phyloP scores from a whole-genome alignment of 2,329 filamentous ascomycete genomes.

The Botrytis medusae region DNA sequence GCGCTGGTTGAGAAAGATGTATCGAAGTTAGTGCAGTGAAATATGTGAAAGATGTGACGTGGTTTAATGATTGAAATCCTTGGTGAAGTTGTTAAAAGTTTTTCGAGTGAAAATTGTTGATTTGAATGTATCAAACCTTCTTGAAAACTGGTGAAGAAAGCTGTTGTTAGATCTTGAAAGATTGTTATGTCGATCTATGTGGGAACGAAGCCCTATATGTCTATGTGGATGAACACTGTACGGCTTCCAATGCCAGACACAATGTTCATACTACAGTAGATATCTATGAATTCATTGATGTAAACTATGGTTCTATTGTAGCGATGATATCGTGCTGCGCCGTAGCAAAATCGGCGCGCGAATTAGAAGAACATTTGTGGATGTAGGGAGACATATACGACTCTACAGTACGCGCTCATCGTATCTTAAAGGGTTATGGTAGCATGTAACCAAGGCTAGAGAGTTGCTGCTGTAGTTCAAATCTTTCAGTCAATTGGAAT shows the following conservation, averaged over 20 bases:
- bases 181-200: too few relatives aligned
- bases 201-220: neutral
- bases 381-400: neutral
- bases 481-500: neutral
- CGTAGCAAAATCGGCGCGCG: neutral
- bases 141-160: too few relatives aligned
- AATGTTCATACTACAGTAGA: neutral
- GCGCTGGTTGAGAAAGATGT: accelerated
- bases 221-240: accelerated
- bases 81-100: too few relatives aligned
- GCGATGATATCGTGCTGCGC: too few relatives aligned
- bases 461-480: neutral
- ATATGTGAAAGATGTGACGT: neutral
- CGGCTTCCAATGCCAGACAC: accelerated
- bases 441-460: too few relatives aligned
- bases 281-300: too few relatives aligned
- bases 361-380: neutral
- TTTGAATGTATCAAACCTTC: neutral
- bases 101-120: too few relatives aligned
- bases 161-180: too few relatives aligned
- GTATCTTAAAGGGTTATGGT: accelerated
- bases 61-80: neutral
- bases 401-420: neutral
- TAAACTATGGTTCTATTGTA: neutral
- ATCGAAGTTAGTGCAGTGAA: neutral